phyloP scores from a whole-genome alignment of 306 rosid species.

The Potentilla sterilis region DNA sequence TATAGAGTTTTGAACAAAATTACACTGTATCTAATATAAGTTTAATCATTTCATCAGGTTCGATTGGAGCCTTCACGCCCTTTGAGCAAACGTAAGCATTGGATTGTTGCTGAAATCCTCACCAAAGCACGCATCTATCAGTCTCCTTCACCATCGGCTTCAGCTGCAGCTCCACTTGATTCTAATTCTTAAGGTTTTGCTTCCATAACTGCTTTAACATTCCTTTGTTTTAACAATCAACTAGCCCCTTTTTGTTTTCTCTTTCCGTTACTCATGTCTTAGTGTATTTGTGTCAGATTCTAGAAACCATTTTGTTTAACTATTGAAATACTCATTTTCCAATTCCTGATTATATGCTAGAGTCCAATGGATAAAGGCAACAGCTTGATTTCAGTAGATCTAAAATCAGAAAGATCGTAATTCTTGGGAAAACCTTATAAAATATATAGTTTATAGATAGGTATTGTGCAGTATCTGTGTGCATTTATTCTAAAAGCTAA shows the following conservation, averaged over 20 bases:
- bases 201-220: background rate
- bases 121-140: conserved; percentile 77
- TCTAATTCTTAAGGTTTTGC: conserved; percentile 17
- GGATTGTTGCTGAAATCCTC: conserved; percentile 85
- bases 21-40: background rate
- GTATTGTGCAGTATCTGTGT: background rate
- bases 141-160: conserved; percentile 41
- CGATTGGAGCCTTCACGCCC: conserved; percentile 75
- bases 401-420: background rate
- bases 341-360: background rate
- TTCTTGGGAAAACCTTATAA: background rate
- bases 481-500: background rate
- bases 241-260: background rate
- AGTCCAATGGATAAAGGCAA: background rate
- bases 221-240: background rate
- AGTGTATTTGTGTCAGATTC: background rate
- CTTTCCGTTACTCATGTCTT: background rate
- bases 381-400: background rate
- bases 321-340: background rate
- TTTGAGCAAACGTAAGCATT: conserved; percentile 75
- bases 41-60: conserved; percentile 47
- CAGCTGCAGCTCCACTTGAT: conserved; percentile 11
- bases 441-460: background rate
- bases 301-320: background rate
- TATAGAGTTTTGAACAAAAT: background rate